Conservation (phyloP, 345 rosid species). For the Lepidium sativum region DNA sequence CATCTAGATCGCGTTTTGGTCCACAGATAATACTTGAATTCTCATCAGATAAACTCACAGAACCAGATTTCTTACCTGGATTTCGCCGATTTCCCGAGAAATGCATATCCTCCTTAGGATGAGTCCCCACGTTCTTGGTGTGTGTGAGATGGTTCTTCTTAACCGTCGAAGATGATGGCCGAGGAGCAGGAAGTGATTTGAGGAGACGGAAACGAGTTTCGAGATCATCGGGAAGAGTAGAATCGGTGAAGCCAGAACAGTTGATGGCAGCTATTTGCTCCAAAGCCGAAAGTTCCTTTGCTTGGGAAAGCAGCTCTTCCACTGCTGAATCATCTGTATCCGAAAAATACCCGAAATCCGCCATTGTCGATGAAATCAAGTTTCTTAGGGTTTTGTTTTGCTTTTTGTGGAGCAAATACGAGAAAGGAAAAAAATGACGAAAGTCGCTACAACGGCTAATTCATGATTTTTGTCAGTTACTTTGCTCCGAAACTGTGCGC, state of each 20-base stretch:
- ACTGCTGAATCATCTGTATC: constrained; percentile 78
- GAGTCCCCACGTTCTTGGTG: constrained; percentile 18
- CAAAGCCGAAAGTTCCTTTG: constrained; percentile 59
- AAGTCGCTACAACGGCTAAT: constrained; percentile 41
- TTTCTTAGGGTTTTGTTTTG: constrained; percentile 7
- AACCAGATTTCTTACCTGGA: constrained; percentile 13
- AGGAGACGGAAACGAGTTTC: constrained; percentile 71
- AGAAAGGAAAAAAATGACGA: neutral
- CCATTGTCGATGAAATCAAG: constrained; percentile 31
- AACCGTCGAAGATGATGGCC: neutral
- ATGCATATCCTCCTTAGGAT: neutral
- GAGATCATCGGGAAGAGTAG: constrained; percentile 57
- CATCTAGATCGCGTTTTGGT: neutral
- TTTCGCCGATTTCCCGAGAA: constrained; percentile 13
- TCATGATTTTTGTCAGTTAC: constrained; percentile 27
- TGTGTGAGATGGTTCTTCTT: neutral
- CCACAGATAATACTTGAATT: constrained; percentile 3
- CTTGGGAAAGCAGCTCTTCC: constrained; percentile 61
- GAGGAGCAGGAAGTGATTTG: constrained; percentile 48
- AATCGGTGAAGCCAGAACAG: constrained; percentile 45
- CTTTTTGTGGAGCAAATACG: neutral
- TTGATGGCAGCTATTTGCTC: constrained; percentile 73
- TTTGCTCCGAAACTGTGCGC: constrained; percentile 2
- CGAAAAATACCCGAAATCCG: constrained; percentile 50
- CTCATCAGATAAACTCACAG: constrained; percentile 2